Conservation (phyloP, 306 rosid species). For the Fagus sylvatica region DNA sequence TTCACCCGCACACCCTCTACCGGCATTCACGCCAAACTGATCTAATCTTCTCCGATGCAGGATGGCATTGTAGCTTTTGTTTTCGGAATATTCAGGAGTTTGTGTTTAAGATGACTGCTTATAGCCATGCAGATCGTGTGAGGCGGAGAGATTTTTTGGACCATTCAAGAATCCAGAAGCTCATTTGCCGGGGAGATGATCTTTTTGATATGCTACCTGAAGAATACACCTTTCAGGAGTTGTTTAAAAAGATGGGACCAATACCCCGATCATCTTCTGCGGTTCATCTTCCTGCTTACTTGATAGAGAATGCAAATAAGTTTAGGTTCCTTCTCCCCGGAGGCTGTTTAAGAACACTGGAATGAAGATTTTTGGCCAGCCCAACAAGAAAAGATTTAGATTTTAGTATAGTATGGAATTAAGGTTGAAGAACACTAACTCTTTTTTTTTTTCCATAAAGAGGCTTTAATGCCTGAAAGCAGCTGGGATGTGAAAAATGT, state of each 20-base stretch:
- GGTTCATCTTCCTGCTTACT: conserved; percentile 76
- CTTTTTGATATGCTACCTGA: conserved; percentile 90
- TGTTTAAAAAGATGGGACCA: conserved; percentile 80
- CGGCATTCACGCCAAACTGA: conserved; percentile 66
- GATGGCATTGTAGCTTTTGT: conserved; percentile 98
- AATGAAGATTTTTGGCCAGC: conserved; percentile 16
- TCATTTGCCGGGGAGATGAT: conserved; percentile 73
- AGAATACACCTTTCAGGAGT: conserved; percentile 72
- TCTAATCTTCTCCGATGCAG: conserved; percentile 67
- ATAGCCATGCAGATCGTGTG: conserved; percentile 94
- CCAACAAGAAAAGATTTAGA: background rate
- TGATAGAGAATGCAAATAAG: conserved; percentile 74
- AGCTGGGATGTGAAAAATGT: background rate
- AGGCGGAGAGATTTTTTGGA: conserved; percentile 52
- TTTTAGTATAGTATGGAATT: background rate
- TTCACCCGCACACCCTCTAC: conserved; percentile 49
- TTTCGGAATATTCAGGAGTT: conserved; percentile 66
- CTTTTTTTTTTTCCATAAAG: background rate
- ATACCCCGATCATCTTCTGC: conserved; percentile 87
- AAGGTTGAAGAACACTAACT: background rate
- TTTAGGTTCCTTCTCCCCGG: conserved; percentile 87
- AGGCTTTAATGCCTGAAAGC: background rate
- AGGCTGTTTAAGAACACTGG: conserved; percentile 72
- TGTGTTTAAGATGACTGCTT: conserved; percentile 89
- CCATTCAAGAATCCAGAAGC: conserved; percentile 66